These are phyloP conservation scores for Rhodomyrtus tomentosa DNA, from an alignment of 345 rosid species.

Conservation along the genomic window DNA sequence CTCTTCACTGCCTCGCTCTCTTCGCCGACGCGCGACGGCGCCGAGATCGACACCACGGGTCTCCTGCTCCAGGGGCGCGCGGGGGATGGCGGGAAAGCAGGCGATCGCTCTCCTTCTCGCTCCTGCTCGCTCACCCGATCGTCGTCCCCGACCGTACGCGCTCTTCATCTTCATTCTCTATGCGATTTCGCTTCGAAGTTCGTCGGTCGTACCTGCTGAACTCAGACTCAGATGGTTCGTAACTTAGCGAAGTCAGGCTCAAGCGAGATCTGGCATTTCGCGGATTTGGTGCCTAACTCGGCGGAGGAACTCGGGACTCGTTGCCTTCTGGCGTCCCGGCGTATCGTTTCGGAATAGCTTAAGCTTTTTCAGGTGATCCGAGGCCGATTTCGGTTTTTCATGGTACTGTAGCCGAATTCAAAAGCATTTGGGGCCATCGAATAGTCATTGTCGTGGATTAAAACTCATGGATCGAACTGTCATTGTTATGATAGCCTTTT, in stretches of 20 bases:
- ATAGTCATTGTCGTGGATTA: background rate
- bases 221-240: background rate
- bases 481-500: background rate
- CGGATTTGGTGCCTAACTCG: background rate
- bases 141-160: slow-evolving; percentile 26
- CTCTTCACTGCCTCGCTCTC: background rate
- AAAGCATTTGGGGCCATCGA: background rate
- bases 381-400: background rate
- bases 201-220: background rate
- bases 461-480: background rate
- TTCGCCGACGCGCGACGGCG: background rate
- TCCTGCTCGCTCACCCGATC: slow-evolving; percentile 28
- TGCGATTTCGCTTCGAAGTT: background rate
- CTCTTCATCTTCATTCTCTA: background rate
- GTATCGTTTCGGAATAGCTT: background rate
- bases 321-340: background rate
- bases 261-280: background rate
- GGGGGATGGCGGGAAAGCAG: slow-evolving; percentile 30
- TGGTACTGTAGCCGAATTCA: background rate
- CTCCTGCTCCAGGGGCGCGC: slow-evolving; percentile 11
- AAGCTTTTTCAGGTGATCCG: background rate
- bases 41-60: background rate
- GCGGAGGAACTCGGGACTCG: too few relatives aligned
- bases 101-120: slow-evolving; percentile 51
- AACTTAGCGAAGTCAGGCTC: too few relatives aligned